phyloP scores from a whole-genome alignment of 2,329 filamentous ascomycete species.

The Coniochaeta hoffmannii region DNA sequence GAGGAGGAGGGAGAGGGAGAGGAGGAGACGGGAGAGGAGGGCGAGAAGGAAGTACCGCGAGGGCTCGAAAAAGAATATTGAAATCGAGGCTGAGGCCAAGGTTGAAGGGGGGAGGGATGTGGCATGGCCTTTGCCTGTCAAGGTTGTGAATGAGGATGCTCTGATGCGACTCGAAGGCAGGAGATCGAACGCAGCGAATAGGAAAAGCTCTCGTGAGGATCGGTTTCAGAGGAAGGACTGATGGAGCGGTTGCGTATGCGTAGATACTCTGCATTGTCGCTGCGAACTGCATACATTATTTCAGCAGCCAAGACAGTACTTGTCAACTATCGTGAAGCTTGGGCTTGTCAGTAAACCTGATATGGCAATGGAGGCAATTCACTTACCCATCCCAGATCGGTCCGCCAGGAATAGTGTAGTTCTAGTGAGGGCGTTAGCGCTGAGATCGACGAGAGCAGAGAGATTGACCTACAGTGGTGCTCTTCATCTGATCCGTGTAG shows the following conservation, averaged over 20 bases:
- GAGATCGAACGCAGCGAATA: not conserved
- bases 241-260: not conserved
- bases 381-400: slow-evolving; percentile 30
- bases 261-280: not conserved
- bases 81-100: not conserved
- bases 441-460: not conserved
- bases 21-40: not conserved
- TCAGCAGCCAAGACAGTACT: slow-evolving; percentile 14
- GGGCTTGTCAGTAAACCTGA: not conserved
- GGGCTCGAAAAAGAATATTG: not conserved
- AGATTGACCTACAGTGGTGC: slow-evolving; percentile 18
- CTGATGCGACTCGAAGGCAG: slow-evolving; percentile 11
- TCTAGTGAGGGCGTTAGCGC: slow-evolving; percentile 14
- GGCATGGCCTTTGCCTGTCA: not conserved
- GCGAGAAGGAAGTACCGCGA: slow-evolving; percentile 1
- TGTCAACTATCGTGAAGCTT: slow-evolving; percentile 10
- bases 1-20: not conserved
- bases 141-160: slow-evolving; percentile 6
- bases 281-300: not conserved
- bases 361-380: not conserved
- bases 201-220: not conserved
- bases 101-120: not conserved
- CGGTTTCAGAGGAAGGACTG: not conserved
- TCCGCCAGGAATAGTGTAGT: slow-evolving; percentile 28
- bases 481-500: slow-evolving; percentile 24